A percentile compares a stretch with the other conserved stretches of the same genome.
These are phyloP conservation scores for Stachybotrys elegans DNA, from an alignment of 2,329 filamentous ascomycete species.

Conservation along the genomic window DNA sequence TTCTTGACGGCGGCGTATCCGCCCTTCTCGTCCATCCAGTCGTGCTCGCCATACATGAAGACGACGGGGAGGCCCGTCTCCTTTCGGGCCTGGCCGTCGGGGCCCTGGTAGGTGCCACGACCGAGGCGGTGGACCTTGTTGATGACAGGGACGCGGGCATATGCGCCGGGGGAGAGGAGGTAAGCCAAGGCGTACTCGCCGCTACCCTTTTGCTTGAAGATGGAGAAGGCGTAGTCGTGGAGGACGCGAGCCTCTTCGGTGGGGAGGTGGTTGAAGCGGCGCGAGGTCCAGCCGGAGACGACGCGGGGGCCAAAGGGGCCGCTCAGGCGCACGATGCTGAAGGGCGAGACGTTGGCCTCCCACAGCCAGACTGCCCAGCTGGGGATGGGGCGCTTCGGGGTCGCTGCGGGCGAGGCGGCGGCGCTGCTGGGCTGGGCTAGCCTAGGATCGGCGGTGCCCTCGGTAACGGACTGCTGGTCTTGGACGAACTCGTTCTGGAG, in stretches of 20 bases:
- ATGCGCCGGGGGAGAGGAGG: constrained; percentile 88
- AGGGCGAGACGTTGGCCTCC: constrained; percentile 96
- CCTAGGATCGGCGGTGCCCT: constrained; percentile 10
- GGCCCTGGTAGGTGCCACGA: constrained; percentile 51
- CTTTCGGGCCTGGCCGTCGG: constrained; percentile 20
- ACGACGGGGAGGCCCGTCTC: constrained; percentile 75
- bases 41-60: constrained; percentile 94
- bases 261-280: constrained; percentile 86
- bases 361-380: constrained; percentile 90
- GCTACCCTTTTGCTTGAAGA: constrained; percentile 87
- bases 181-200: constrained; percentile 93
- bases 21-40: constrained; percentile 97
- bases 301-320: constrained; percentile 88
- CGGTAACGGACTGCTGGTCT: constrained; percentile 54
- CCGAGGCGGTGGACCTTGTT: constrained; percentile 82
- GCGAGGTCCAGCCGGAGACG: constrained; percentile 90
- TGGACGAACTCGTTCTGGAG: constrained; percentile 75
- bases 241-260: constrained; percentile 73
- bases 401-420: constrained; percentile 20
- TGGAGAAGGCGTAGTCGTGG: constrained; percentile 89
- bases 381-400: constrained; percentile 56
- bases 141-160: constrained; percentile 82
- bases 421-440: constrained; percentile 35
- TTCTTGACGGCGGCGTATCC: constrained; percentile 77
- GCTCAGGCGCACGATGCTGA: constrained; percentile 80